Evolutionary conservation across 352 stramenopile species (phyloP).

Genomic region (Phytophthora pinifolia): DNA sequence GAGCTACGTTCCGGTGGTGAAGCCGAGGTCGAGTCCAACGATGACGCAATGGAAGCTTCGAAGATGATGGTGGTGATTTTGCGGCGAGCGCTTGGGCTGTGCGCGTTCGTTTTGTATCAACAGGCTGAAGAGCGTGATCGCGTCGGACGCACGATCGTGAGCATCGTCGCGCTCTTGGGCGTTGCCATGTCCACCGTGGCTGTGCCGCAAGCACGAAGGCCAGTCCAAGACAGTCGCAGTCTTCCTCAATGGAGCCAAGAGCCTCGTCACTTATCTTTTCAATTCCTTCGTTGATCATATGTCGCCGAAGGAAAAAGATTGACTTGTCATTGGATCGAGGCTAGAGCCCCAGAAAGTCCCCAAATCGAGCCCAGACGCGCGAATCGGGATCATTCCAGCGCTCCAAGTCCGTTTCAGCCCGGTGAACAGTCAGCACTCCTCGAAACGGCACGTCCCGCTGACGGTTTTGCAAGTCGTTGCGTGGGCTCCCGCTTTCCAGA

Average conservation of each 20-base stretch:
- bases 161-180: not conserved
- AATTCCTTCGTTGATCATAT: slow-evolving; percentile 60
- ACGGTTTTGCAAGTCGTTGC: too few species aligned
- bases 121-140: slow-evolving; percentile 1
- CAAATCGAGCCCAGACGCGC: not conserved
- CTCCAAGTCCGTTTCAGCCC: too few species aligned
- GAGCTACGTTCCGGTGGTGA: slow-evolving; percentile 47
- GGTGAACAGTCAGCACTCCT: too few species aligned
- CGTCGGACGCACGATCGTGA: not conserved
- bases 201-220: slow-evolving; percentile 43
- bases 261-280: slow-evolving; percentile 49
- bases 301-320: slow-evolving; percentile 52
- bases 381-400: too few species aligned
- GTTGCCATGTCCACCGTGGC: slow-evolving; percentile 12
- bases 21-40: slow-evolving; percentile 63
- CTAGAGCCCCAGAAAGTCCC: too few species aligned
- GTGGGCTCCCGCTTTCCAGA: too few species aligned
- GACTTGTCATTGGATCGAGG: slow-evolving; percentile 40
- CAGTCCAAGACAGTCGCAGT: slow-evolving; percentile 43
- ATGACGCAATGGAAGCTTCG: slow-evolving; percentile 71
- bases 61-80: slow-evolving; percentile 57
- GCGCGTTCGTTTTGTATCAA: not conserved
- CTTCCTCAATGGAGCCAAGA: slow-evolving; percentile 39
- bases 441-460: too few species aligned
- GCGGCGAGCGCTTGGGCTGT: slow-evolving; percentile 14